These are phyloP conservation scores for Cladosporium austrohemisphaericum DNA, from an alignment of 2,329 filamentous ascomycete genomes.

Conservation along the genomic window DNA sequence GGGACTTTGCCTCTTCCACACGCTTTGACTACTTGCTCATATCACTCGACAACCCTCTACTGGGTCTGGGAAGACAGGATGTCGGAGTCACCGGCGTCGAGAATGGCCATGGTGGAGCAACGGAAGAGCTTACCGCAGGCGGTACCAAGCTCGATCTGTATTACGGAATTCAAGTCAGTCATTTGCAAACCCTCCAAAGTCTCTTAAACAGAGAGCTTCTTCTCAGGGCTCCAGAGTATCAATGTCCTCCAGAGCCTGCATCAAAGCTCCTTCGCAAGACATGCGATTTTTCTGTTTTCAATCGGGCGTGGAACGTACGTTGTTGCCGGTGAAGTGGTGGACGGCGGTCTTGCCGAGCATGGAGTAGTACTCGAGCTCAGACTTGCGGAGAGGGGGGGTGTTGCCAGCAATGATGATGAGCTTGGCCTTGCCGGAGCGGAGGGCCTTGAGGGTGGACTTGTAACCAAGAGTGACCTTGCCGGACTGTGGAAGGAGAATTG, in stretches of 20 bases:
- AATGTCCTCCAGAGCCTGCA: conserved; percentile 35
- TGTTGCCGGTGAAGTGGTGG: conserved; percentile 98
- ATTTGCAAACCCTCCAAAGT: conserved; percentile 78
- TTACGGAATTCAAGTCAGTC: conserved; percentile 41
- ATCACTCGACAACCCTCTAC: conserved; percentile 28
- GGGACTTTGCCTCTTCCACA: conserved; percentile 5
- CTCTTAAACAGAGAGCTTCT: conserved; percentile 58
- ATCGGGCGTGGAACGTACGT: conserved; percentile 66
- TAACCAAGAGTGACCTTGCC: conserved; percentile 77
- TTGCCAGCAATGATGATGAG: conserved; percentile 93
- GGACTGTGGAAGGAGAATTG: conserved; percentile 34
- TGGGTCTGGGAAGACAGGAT: conserved; percentile 73
- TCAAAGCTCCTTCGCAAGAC: conserved; percentile 35
- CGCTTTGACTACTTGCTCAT: conserved; percentile 15
- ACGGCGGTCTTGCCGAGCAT: conserved; percentile 92
- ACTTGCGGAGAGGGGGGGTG: conserved; percentile 96
- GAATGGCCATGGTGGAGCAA: conserved; percentile 63
- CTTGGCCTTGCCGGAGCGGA: conserved; percentile 97
- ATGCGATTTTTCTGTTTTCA: conserved; percentile 18
- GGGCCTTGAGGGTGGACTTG: conserved; percentile 84
- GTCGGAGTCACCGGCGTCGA: conserved; percentile 18
- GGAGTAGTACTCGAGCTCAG: conserved; percentile 84
- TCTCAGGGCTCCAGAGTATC: conserved; percentile 68
- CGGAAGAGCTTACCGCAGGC: conserved; percentile 99
- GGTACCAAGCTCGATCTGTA: conserved; percentile 94